These are phyloP conservation scores for Petunia hybrid DNA, from an alignment of 305 asterid species.

Conservation along the genomic window DNA sequence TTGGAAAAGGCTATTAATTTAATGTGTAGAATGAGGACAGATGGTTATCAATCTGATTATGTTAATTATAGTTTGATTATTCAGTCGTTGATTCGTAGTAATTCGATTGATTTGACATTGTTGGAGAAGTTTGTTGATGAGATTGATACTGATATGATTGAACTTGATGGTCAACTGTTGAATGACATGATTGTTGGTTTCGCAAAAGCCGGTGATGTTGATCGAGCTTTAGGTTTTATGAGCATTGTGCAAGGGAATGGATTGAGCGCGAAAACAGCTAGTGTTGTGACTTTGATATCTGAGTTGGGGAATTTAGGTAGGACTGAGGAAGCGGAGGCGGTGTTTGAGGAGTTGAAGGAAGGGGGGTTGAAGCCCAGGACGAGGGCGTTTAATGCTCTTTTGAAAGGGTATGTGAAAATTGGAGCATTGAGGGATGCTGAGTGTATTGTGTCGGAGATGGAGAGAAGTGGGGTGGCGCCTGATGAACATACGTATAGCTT, in stretches of 20 bases:
- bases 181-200: slow-evolving; percentile 82
- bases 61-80: slow-evolving; percentile 89
- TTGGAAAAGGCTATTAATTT: slow-evolving; percentile 84
- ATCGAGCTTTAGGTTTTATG: slow-evolving; percentile 69
- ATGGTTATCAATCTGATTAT: slow-evolving; percentile 85
- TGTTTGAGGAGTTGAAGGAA: slow-evolving; percentile 90
- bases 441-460: slow-evolving; percentile 83
- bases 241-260: slow-evolving; percentile 85
- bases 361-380: slow-evolving; percentile 86
- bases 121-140: slow-evolving; percentile 72
- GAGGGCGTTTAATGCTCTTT: slow-evolving; percentile 85
- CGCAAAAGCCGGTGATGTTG: slow-evolving; percentile 76
- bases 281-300: slow-evolving; percentile 63
- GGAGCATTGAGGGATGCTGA: slow-evolving; percentile 89
- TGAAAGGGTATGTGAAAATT: slow-evolving; percentile 82
- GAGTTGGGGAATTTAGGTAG: slow-evolving; percentile 82
- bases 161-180: slow-evolving; percentile 78
- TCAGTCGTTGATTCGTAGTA: slow-evolving; percentile 72
- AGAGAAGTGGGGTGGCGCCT: slow-evolving; percentile 72
- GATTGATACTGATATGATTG: slow-evolving; percentile 77
- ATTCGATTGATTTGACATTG: slow-evolving; percentile 59
- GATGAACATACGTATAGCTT: slow-evolving; percentile 86
- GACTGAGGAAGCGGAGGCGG: slow-evolving; percentile 89
- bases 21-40: slow-evolving; percentile 84
- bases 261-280: slow-evolving; percentile 71